These are phyloP conservation scores for Leishmania gerbilli DNA, from an alignment of 208 protist genomes.

Conservation along the genomic window DNA sequence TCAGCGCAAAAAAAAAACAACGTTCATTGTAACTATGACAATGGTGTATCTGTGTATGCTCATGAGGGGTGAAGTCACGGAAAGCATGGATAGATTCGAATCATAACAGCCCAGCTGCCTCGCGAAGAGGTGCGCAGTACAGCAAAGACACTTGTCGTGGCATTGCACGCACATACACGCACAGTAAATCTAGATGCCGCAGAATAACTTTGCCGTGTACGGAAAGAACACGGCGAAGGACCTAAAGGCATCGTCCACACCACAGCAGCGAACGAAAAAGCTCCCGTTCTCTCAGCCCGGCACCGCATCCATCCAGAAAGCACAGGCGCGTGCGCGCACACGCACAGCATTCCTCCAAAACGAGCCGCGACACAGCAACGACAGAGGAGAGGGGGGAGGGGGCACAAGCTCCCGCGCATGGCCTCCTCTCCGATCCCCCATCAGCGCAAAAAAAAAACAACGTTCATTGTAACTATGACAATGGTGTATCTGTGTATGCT, in stretches of 20 bases:
- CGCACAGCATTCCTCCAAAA: neutral
- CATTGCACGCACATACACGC: conserved; percentile 1
- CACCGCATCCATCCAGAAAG: neutral
- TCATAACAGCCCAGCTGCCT: conserved; percentile 3
- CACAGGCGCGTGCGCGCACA: neutral
- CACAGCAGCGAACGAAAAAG: neutral
- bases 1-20: neutral
- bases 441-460: neutral
- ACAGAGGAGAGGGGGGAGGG: neutral
- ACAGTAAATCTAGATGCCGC: conserved; percentile 27
- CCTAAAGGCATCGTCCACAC: conserved; percentile 29
- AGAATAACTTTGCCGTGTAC: conserved; percentile 29
- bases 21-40: conserved; percentile 32
- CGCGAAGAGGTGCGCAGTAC: neutral
- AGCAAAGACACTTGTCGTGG: neutral
- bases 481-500: conserved; percentile 28
- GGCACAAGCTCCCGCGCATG: neutral
- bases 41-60: conserved; percentile 31
- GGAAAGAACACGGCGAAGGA: conserved; percentile 21
- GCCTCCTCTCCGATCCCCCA: neutral
- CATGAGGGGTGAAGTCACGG: conserved; percentile 25
- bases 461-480: conserved; percentile 34
- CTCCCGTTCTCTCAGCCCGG: neutral
- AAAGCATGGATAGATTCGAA: conserved; percentile 36
- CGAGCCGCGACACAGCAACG: neutral